These are phyloP conservation scores for Amanita pallidorosea DNA, from an alignment of 768 basidiomycete species.

Conservation along the genomic window DNA sequence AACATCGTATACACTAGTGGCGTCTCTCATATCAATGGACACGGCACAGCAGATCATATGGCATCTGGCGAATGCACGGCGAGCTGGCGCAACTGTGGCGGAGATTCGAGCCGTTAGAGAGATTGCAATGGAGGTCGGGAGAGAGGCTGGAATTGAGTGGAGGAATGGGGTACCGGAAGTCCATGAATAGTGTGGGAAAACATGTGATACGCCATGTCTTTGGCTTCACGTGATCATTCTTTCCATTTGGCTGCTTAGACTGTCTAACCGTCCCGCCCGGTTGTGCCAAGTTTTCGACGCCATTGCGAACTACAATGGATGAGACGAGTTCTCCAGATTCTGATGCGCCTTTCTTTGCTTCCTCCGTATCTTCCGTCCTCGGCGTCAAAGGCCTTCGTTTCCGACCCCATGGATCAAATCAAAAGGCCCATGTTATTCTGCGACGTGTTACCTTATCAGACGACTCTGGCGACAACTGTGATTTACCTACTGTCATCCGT, in stretches of 20 bases:
- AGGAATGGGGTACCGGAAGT: slow-evolving; percentile 38
- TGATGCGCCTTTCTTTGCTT: slow-evolving; percentile 15
- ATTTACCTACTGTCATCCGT: slow-evolving; percentile 30
- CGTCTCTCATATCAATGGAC: slow-evolving; percentile 50
- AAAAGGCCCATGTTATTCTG: slow-evolving; percentile 60
- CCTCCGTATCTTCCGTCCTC: slow-evolving; percentile 41
- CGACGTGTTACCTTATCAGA: slow-evolving; percentile 46
- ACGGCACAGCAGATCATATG: slow-evolving; percentile 55
- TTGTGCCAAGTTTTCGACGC: neutral
- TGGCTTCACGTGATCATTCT: neutral
- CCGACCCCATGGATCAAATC: slow-evolving; percentile 52
- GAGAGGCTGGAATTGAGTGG: slow-evolving; percentile 40
- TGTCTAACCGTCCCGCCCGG: neutral
- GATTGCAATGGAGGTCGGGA: slow-evolving; percentile 42
- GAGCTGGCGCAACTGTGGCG: slow-evolving; percentile 41
- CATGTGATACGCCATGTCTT: neutral
- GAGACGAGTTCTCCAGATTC: slow-evolving; percentile 25
- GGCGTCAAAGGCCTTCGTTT: slow-evolving; percentile 52
- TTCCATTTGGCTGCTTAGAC: neutral
- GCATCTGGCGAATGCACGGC: slow-evolving; percentile 49
- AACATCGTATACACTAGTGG: slow-evolving; percentile 50
- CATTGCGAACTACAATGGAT: slow-evolving; percentile 19
- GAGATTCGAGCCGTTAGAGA: slow-evolving; percentile 43
- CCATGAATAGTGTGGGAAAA: slow-evolving; percentile 8
- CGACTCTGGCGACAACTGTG: slow-evolving; percentile 30